Conservation (phyloP, 345 rosid species). For the Rhizophora mangle region DNA sequence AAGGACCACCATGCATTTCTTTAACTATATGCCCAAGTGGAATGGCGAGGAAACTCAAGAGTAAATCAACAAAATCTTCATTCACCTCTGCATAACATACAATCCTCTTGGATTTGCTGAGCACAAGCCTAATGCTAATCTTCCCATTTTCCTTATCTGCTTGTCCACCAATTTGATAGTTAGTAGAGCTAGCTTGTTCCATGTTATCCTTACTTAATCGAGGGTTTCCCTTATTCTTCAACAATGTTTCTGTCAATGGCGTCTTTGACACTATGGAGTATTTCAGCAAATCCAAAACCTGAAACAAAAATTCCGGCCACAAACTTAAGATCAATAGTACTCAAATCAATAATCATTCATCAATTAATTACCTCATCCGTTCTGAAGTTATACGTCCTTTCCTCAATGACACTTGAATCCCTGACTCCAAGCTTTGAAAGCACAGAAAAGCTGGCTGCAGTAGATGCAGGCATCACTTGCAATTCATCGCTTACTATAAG, state of each 20-base stretch:
- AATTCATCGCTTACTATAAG: constrained; percentile 17
- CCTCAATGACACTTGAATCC: constrained; percentile 12
- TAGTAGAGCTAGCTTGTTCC: neutral
- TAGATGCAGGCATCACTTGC: constrained; percentile 13
- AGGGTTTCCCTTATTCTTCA: neutral
- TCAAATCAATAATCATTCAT: neutral
- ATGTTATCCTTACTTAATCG: neutral
- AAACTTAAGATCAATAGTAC: too few relatives aligned
- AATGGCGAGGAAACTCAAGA: constrained; percentile 32
- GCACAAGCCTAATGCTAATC: constrained; percentile 11
- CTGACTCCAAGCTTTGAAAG: constrained; percentile 16
- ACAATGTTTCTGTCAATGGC: constrained; percentile 19
- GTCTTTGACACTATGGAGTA: constrained; percentile 11
- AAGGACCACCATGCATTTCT: constrained; percentile 1
- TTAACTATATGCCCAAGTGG: constrained; percentile 26
- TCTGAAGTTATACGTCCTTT: neutral
- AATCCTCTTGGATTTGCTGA: constrained; percentile 25
- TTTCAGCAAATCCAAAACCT: constrained; percentile 24
- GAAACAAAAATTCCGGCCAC: constrained; percentile 1
- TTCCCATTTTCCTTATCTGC: constrained; percentile 1
- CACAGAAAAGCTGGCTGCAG: constrained; percentile 1
- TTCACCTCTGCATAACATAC: constrained; percentile 26
- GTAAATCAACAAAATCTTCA: constrained; percentile 27
- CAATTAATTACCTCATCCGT: constrained; percentile 8
- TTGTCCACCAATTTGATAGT: neutral